Evolutionary conservation across 2,329 filamentous ascomycete genomes (phyloP).

Genomic region (Rhexocercosporidium sp.): DNA sequence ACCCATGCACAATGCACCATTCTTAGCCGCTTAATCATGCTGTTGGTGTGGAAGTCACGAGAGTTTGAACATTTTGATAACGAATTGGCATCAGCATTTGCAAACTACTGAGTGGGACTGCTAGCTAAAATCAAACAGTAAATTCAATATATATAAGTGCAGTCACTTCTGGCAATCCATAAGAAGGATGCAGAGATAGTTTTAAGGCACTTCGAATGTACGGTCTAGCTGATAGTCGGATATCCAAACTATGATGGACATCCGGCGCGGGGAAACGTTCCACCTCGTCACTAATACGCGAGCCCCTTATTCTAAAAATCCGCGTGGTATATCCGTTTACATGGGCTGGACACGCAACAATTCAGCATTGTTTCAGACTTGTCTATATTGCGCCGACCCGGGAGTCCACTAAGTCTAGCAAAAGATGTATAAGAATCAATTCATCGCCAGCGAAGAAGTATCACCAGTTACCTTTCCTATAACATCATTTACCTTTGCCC

Average conservation of each 20-base stretch:
- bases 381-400: background rate
- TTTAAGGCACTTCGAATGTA: too few relatives aligned
- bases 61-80: constrained; percentile 4
- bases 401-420: background rate
- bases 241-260: background rate
- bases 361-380: too few relatives aligned
- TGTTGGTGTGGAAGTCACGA: background rate
- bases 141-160: too few relatives aligned
- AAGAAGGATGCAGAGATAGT: too few relatives aligned
- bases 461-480: background rate
- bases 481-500: background rate
- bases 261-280: background rate
- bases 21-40: background rate
- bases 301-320: background rate
- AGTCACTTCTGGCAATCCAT: too few relatives aligned
- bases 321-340: background rate
- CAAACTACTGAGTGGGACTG: background rate
- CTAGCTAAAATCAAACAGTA: too few relatives aligned
- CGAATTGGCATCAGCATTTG: background rate
- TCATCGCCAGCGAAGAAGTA: background rate
- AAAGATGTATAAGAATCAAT: background rate
- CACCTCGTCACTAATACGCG: background rate
- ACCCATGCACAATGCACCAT: constrained; percentile 1
- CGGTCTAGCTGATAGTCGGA: background rate
- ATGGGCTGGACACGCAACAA: background rate